phyloP scores from a whole-genome alignment of 2,329 filamentous ascomycete genomes.

The Mycosphaerella arachidis region DNA sequence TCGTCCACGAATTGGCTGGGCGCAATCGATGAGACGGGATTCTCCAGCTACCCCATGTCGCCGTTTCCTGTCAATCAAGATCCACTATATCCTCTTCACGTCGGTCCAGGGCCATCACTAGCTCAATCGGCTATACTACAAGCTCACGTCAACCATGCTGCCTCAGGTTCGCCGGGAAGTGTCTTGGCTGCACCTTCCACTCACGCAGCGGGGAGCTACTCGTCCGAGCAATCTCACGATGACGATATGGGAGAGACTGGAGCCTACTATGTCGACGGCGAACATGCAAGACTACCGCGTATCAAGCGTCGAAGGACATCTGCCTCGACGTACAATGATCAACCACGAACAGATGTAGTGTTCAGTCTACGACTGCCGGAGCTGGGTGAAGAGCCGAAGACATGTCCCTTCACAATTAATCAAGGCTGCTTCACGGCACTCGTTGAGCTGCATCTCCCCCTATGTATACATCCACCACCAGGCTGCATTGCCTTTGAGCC shows the following conservation, averaged over 20 bases:
- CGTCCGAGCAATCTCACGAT: constrained; percentile 4
- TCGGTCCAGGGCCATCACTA: neutral
- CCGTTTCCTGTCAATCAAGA: neutral
- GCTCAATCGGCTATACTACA: neutral
- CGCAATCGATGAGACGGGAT: constrained; percentile 4
- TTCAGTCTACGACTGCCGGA: neutral
- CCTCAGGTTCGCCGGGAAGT: constrained; percentile 10
- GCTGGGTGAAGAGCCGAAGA: neutral
- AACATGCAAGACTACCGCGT: constrained; percentile 21
- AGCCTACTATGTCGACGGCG: constrained; percentile 26
- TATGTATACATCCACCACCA: constrained; percentile 8
- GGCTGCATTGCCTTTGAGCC: constrained; percentile 18
- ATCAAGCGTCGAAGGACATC: constrained; percentile 18
- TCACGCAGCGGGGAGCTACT: constrained; percentile 8
- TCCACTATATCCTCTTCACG: neutral
- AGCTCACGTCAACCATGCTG: neutral
- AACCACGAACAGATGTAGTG: neutral
- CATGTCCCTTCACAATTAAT: neutral
- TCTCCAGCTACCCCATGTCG: constrained; percentile 2
- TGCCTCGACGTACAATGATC: neutral
- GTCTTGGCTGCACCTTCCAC: constrained; percentile 9
- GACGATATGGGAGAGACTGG: constrained; percentile 9
- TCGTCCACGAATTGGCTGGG: constrained; percentile 22
- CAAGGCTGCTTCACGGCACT: constrained; percentile 10
- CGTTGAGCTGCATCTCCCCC: constrained; percentile 12